Percentiles rank a stretch among this genome's conserved stretches.
Conservation (phyloP, 148 eudicot species). For the Arctostaphylos glauca region DNA sequence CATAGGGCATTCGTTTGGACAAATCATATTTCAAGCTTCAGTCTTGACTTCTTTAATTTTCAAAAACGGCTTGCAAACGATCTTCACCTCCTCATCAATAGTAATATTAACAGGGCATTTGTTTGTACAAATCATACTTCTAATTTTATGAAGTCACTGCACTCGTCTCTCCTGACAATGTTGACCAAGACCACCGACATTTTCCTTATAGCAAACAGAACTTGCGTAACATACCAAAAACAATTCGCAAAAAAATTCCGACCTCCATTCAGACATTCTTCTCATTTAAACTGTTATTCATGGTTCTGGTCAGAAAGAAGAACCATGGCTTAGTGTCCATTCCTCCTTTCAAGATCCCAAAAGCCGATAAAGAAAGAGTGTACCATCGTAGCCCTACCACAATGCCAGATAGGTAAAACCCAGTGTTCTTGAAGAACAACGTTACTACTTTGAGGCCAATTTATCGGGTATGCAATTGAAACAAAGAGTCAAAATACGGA, state of each 20-base stretch:
- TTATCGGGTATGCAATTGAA: not conserved
- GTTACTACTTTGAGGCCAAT: not conserved
- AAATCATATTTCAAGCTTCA: not conserved
- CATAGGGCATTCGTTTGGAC: not conserved
- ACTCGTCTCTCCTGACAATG: not conserved
- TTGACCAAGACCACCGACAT: not conserved
- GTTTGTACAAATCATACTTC: not conserved
- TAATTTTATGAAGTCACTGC: not conserved
- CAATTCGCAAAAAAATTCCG: not conserved
- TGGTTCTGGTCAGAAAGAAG: not conserved
- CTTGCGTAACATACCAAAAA: not conserved
- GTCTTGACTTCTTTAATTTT: not conserved
- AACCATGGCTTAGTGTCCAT: not conserved
- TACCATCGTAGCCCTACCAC: not conserved
- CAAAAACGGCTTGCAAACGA: not conserved
- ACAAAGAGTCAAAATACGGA: not conserved
- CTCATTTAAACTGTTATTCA: not conserved
- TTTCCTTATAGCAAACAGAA: too few relatives aligned
- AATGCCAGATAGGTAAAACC: not conserved
- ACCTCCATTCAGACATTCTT: not conserved
- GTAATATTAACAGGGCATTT: not conserved
- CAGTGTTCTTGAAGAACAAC: not conserved
- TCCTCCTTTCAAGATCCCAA: not conserved
- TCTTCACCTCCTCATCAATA: not conserved
- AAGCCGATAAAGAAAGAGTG: not conserved